These are phyloP conservation scores for Cornus florida DNA, from an alignment of 148 eudicot species.

Conservation along the genomic window DNA sequence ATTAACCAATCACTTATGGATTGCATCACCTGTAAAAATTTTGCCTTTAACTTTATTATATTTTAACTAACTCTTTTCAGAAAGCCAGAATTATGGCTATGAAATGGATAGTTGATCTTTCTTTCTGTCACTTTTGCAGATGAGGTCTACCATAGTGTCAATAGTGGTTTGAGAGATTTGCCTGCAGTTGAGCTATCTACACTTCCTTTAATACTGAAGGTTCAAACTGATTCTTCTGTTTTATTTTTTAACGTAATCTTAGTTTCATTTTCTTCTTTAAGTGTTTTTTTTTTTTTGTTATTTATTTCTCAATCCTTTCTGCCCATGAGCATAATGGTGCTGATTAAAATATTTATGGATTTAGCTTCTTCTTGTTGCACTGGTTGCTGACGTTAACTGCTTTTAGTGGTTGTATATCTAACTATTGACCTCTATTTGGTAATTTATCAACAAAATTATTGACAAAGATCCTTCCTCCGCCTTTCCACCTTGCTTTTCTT, in stretches of 20 bases:
- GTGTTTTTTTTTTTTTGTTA: neutral
- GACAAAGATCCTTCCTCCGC: neutral
- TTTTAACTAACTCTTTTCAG: neutral
- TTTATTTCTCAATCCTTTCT: neutral
- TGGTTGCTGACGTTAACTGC: neutral
- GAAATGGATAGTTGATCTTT: slow-evolving; percentile 3
- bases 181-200: slow-evolving; percentile 90
- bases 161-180: slow-evolving; percentile 80
- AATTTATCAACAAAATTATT: neutral
- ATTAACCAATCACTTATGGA: neutral
- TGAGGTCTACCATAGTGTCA: slow-evolving; percentile 66
- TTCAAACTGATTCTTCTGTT: slow-evolving; percentile 22
- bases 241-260: neutral
- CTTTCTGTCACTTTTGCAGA: slow-evolving; percentile 47
- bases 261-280: neutral
- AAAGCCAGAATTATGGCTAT: neutral
- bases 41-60: neutral
- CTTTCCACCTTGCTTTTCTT: neutral
- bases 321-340: neutral
- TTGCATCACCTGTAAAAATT: neutral
- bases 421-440: neutral
- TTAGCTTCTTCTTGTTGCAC: neutral
- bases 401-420: neutral
- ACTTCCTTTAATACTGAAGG: slow-evolving; percentile 91
- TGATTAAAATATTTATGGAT: neutral